Evolutionary conservation across 2,329 filamentous ascomycete genomes (phyloP).

Genomic region (Monosporascus sp.): DNA sequence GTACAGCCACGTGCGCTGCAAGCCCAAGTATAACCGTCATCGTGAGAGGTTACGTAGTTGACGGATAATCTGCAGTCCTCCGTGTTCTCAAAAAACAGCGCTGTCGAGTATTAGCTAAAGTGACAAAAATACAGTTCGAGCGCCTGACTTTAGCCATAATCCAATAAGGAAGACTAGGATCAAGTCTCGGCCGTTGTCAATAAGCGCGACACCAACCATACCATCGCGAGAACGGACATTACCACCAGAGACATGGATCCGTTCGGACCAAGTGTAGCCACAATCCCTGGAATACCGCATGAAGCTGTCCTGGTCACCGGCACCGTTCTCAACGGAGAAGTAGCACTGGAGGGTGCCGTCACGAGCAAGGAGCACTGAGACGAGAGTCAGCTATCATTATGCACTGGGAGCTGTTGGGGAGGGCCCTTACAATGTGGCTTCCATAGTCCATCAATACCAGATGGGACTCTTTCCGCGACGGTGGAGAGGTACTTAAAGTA

Average conservation of each 20-base stretch:
- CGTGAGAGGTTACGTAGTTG: slow-evolving; percentile 30
- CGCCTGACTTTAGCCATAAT: too few relatives aligned
- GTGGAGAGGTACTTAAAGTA: slow-evolving; percentile 31
- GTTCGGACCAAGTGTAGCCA: slow-evolving; percentile 32
- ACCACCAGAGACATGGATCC: slow-evolving; percentile 30
- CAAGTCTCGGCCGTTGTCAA: slow-evolving; percentile 24
- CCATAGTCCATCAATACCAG: slow-evolving; percentile 34
- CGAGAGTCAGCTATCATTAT: background rate
- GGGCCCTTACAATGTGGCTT: slow-evolving; percentile 32
- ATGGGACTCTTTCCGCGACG: slow-evolving; percentile 19
- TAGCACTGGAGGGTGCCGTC: slow-evolving; percentile 38
- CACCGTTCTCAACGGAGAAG: slow-evolving; percentile 36
- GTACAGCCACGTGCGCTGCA: slow-evolving; percentile 31
- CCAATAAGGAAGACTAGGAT: slow-evolving; percentile 20
- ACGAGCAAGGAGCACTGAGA: slow-evolving; percentile 26
- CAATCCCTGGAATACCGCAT: slow-evolving; percentile 34
- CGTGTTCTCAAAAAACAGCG: slow-evolving; percentile 40
- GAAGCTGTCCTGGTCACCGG: slow-evolving; percentile 36
- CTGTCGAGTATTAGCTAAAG: slow-evolving; percentile 4
- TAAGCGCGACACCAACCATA: slow-evolving; percentile 37
- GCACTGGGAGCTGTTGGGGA: too few relatives aligned
- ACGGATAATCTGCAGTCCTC: slow-evolving; percentile 30
- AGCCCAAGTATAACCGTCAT: slow-evolving; percentile 38
- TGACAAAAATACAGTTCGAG: background rate
- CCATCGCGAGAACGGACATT: slow-evolving; percentile 33